Base-by-base conservation (phyloP, 2,329 filamentous ascomycete species). In the Colletotrichum higginsianum region DNA sequence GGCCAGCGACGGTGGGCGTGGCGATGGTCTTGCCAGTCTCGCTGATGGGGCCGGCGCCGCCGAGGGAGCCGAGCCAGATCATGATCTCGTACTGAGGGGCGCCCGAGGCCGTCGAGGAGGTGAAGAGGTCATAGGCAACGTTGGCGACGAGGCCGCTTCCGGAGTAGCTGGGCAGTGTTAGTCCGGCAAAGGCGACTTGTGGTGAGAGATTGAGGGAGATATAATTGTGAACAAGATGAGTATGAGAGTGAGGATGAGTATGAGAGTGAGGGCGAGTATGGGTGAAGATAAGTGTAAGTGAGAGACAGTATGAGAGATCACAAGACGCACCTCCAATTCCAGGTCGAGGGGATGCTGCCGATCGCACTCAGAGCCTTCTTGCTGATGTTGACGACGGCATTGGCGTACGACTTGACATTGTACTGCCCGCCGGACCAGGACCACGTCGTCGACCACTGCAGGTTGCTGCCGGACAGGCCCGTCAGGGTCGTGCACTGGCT, bases 101-200 rank as follows among this genome's bases (percentile, higher is more conserved):
- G 57, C 78, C 79, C 1, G 85, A 81, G 13, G 83, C 82, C 15
- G 85, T 83, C 18, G 81, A 81, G 16, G 83, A 82, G 42, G 89
- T 89, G 83, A 91, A 91, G 50, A 91, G 79, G 78, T 91, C 89
- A 77, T 91, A 91, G 16, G 89, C 82, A 2, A 92, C 89, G 76
- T 91, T 84, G 49, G 87, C 85, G 35, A 90, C 82, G 62, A 82
- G 67, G 55, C 76, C 75, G 23, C 49, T 76, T 44, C 81, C 80
- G 18, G 75, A 75, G 73, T 82, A 82, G 56, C 76, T 79, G 86
- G 18, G 4, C 7, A 13, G 23, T 50, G 56, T 58, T 12, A 35
- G 16, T 30, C 30, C 30, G 30, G 1, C 6, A 7, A 30, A 7
- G 30, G 30, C 30, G 6, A 30, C 1, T 30, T 7, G 30, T 30